Conservation (phyloP, 257 asterid genomes). For the Petunia secreta region DNA sequence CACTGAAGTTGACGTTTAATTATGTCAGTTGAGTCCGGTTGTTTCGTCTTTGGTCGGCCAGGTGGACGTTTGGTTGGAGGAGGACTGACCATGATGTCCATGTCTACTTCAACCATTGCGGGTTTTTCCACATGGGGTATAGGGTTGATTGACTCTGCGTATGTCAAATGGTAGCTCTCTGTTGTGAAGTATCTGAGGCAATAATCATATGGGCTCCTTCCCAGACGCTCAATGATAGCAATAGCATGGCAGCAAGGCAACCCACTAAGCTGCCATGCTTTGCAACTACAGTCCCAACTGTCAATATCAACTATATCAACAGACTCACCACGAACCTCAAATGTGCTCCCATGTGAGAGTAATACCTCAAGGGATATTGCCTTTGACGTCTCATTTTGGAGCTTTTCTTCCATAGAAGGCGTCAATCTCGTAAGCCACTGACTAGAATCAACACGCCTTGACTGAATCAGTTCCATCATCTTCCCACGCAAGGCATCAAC, state of each 20-base stretch:
- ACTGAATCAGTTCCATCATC: conserved; percentile 86
- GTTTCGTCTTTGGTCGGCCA: conserved; percentile 87
- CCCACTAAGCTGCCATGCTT: conserved; percentile 86
- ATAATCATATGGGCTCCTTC: conserved; percentile 66
- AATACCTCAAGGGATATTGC: conserved; percentile 58
- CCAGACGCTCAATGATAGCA: conserved; percentile 63
- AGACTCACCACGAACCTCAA: conserved; percentile 72
- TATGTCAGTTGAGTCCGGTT: conserved; percentile 67
- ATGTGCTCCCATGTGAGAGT: conserved; percentile 55
- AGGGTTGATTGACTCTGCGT: conserved; percentile 87
- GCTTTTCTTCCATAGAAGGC: conserved; percentile 85
- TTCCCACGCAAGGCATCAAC: conserved; percentile 88
- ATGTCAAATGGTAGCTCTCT: conserved; percentile 66
- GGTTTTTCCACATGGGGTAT: conserved; percentile 86
- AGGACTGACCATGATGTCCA: conserved; percentile 71
- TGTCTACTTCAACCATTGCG: conserved; percentile 57
- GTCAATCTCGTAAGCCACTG: conserved; percentile 78
- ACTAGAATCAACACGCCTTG: conserved; percentile 74
- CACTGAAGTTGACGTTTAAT: conserved; percentile 98
- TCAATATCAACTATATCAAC: conserved; percentile 72
- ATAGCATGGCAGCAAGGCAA: conserved; percentile 94
- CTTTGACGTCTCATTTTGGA: conserved; percentile 68
- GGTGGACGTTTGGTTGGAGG: conserved; percentile 95
- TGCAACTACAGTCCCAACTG: conserved; percentile 88
- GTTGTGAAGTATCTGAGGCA: conserved; percentile 76